Evolutionary conservation across 148 eudicot species (phyloP).

Genomic region (Camellia sinensis): DNA sequence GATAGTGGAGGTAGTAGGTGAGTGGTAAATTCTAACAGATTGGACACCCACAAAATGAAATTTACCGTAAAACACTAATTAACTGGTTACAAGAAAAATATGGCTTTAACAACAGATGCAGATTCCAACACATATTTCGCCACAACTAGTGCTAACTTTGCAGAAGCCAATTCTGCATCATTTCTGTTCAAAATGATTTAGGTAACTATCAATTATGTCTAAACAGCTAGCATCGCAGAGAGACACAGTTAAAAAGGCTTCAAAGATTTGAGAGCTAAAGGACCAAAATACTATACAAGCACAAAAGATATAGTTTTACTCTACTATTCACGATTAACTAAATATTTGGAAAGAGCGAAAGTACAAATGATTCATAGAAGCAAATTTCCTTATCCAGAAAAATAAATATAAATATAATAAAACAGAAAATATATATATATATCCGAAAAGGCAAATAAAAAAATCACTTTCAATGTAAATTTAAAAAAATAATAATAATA

Average conservation of each 20-base stretch:
- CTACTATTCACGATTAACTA: no score
- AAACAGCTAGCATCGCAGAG: not conserved
- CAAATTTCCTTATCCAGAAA: not conserved
- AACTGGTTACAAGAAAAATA: not conserved
- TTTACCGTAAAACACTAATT: not conserved
- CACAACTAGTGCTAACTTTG: constrained; percentile 85
- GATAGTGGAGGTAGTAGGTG: no score
- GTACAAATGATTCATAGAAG: not conserved
- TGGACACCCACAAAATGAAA: constrained; percentile 1
- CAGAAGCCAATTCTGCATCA: constrained; percentile 97
- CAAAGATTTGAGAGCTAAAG: no score
- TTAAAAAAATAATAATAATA: no score
- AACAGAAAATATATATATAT: not conserved
- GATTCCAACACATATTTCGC: constrained; percentile 90
- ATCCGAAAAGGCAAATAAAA: no score
- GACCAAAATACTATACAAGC: no score
- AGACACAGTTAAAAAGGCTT: not conserved
- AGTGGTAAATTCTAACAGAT: no score
- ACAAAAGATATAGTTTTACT: no score
- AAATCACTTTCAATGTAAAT: no score
- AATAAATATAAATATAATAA: not conserved
- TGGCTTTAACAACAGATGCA: constrained; percentile 70
- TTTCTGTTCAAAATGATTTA: constrained; percentile 49
- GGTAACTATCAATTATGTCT: not conserved
- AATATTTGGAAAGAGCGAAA: no score